Conservation (phyloP, 768 basidiomycete genomes). For the Tulasnella sp. region DNA sequence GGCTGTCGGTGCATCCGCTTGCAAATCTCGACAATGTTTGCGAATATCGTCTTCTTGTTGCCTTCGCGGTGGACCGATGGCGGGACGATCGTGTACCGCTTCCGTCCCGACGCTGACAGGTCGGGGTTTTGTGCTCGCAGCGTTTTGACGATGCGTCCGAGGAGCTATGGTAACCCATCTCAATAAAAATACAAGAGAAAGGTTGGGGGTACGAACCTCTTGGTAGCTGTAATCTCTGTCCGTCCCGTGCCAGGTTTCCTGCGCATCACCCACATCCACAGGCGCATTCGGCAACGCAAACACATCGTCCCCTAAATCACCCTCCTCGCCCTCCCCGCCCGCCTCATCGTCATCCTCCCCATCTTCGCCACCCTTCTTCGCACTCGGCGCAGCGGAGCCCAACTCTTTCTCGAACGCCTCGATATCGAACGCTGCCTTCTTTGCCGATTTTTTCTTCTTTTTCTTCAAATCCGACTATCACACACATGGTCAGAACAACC, state of each 20-base stretch:
- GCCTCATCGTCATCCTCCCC: constrained; percentile 44
- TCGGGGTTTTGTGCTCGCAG: constrained; percentile 92
- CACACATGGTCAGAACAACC: constrained; percentile 13
- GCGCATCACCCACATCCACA: constrained; percentile 63
- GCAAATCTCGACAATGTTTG: constrained; percentile 95
- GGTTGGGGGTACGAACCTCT: constrained; percentile 49
- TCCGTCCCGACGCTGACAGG: constrained; percentile 65
- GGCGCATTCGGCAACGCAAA: constrained; percentile 40
- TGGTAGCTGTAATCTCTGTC: constrained; percentile 95
- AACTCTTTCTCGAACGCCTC: constrained; percentile 94
- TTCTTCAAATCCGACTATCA: constrained; percentile 28
- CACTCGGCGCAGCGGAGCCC: constrained; percentile 28
- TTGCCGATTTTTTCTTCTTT: constrained; percentile 44
- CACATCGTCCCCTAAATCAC: constrained; percentile 79
- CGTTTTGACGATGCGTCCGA: constrained; percentile 81
- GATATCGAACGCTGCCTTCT: constrained; percentile 79
- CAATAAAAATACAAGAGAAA: not conserved
- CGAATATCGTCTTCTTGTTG: constrained; percentile 96
- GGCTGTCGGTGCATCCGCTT: constrained; percentile 95
- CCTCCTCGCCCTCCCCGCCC: constrained; percentile 51
- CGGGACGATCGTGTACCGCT: constrained; percentile 94
- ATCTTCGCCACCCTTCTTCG: constrained; percentile 33
- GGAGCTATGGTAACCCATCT: constrained; percentile 43
- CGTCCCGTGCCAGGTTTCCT: constrained; percentile 67
- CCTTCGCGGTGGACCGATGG: constrained; percentile 87